Base-by-base conservation (phyloP, 176 grass and related monocot species). In the Aegilops speltoides region DNA sequence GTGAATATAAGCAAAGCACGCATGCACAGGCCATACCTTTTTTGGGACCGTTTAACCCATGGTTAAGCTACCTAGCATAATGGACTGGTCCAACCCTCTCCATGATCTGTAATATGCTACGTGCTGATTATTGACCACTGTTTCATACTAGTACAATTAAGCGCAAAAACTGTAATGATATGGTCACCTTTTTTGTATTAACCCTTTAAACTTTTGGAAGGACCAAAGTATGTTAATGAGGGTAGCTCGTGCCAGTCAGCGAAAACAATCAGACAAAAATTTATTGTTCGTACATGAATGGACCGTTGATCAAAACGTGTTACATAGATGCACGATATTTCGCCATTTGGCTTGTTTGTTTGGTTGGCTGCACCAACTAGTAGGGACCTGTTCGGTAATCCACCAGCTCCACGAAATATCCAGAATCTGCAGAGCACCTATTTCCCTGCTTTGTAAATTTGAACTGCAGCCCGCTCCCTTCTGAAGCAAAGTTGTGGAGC, bases 1-100 rank as follows among this genome's bases (percentile, higher is more conserved):
- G 78, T 82, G 78, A 89, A 69, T 22, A 69, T 22, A 2, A 22
- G 54, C 54, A 57, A 57, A 57, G 19, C 48, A 57, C 19, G 54
- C 54, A 59, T 22, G 50, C 63, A 70, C 31, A 52, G 23, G 57
- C 66, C 56, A 34, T 79, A 15, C 31, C 59, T 22, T 22, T 43
- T 73, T 28, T 8, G 67, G 89, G 84, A 79, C 85, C 80, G 75
- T 74, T 87, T 84, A 68, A 79, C 85, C 80, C 64, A 45, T 26
- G 28, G 66, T 79, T 46, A 71, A 61, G 50, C 76, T 11, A 11
- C 6, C 50, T 19, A 54, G 38, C 46, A 77, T 77, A 32, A 73
- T 68, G 41, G 59, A 66, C 68, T 62, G 86, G 86, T 88, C 86
- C 86, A 78, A 28, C 13, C 22, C 41, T 75, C 72, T 15, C 43